Evolutionary conservation across 2,329 filamentous ascomycete species (phyloP).

Genomic region (Chaetomium strumarium): DNA sequence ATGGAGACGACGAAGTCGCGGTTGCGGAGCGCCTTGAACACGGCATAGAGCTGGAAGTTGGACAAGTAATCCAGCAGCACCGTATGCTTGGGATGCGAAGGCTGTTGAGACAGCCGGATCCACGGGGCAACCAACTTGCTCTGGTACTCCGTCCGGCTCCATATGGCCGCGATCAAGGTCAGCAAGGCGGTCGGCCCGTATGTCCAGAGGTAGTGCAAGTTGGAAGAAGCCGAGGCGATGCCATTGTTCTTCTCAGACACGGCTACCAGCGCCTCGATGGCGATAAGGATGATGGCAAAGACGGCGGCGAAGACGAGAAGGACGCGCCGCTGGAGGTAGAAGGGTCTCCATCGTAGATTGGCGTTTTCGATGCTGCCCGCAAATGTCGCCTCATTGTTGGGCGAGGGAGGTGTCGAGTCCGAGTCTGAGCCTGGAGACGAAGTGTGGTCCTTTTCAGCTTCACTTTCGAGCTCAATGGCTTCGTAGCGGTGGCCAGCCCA

Average conservation of each 20-base stretch:
- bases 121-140: slow-evolving; percentile 1
- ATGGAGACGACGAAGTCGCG: slow-evolving; percentile 1
- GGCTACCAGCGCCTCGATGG: not conserved
- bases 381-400: no score
- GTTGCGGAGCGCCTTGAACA: not conserved
- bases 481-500: not conserved
- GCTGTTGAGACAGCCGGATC: not conserved
- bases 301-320: not conserved
- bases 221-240: not conserved
- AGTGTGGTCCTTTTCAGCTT: no score
- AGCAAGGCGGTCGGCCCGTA: slow-evolving; percentile 1
- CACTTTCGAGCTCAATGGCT: not conserved
- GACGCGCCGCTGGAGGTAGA: not conserved
- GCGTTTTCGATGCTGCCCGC: not conserved
- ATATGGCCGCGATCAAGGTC: not conserved
- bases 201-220: not conserved
- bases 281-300: not conserved
- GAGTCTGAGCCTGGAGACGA: no score
- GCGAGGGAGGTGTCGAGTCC: no score
- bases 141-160: slow-evolving; percentile 3
- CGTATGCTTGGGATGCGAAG: not conserved
- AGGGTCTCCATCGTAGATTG: not conserved
- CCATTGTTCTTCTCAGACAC: not conserved
- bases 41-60: slow-evolving; percentile 1
- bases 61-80: slow-evolving; percentile 3